Percentiles rank a stretch among this genome's conserved stretches.
Conservation (phyloP, 495 filamentous ascomycete species). For the Hypomontagnella submonticulosa region DNA sequence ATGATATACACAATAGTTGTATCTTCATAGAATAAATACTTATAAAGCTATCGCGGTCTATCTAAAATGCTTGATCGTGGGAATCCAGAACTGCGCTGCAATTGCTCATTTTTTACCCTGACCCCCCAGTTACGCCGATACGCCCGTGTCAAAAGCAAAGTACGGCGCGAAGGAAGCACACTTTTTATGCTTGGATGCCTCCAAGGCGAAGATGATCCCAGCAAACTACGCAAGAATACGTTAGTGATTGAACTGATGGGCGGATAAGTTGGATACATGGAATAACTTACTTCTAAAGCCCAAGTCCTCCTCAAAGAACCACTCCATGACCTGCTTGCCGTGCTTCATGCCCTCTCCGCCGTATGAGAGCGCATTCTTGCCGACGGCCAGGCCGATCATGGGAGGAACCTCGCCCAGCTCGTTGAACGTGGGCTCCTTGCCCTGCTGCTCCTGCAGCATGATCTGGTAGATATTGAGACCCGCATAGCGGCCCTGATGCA, state of each 20-base stretch:
- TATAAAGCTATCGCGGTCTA: conserved; percentile 6
- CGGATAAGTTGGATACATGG: not conserved
- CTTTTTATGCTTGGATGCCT: conserved; percentile 42
- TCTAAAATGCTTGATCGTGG: conserved; percentile 6
- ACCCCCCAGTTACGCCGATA: conserved; percentile 23
- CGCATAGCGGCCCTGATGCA: conserved; percentile 72
- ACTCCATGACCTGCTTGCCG: conserved; percentile 68
- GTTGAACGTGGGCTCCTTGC: conserved; percentile 54
- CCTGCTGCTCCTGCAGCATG: conserved; percentile 56
- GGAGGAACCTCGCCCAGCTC: conserved; percentile 64
- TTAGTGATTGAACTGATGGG: conserved; percentile 29
- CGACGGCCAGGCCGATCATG: conserved; percentile 74
- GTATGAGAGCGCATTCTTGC: conserved; percentile 71
- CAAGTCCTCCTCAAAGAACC: conserved; percentile 73
- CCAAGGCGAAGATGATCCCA: conserved; percentile 66
- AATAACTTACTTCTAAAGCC: conserved; percentile 65
- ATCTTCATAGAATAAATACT: no score
- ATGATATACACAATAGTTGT: no score
- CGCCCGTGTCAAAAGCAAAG: conserved; percentile 11
- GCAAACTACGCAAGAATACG: conserved; percentile 55
- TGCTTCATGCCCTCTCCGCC: conserved; percentile 61
- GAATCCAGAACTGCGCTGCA: not conserved
- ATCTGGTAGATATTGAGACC: conserved; percentile 70
- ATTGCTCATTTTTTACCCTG: conserved; percentile 2
- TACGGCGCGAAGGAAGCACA: not conserved